Evolutionary conservation across 1,284 basidiomycete species (phyloP).

Genomic region (Ustilago nuda): DNA sequence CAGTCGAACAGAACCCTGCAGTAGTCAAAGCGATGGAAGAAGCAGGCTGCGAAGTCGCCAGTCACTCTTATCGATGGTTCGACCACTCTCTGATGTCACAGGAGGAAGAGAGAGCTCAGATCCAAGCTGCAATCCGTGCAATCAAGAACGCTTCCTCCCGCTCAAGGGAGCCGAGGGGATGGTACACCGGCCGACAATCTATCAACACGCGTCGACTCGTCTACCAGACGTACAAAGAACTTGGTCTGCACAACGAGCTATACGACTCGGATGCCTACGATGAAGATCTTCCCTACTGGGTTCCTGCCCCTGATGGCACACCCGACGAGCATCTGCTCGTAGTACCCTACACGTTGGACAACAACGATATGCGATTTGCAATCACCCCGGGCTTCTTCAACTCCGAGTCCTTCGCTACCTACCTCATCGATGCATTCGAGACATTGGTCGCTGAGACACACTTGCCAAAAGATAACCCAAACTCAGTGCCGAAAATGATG

Average conservation of each 20-base stretch:
- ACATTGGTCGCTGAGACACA: constrained; percentile 68
- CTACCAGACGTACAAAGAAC: constrained; percentile 63
- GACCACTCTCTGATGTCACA: constrained; percentile 66
- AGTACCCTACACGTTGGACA: constrained; percentile 70
- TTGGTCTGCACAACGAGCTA: constrained; percentile 53
- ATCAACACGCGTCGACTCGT: constrained; percentile 65
- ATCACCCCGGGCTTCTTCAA: constrained; percentile 69
- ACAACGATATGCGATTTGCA: constrained; percentile 70
- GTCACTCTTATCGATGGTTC: constrained; percentile 70
- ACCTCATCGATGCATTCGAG: constrained; percentile 70
- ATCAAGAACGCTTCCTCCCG: constrained; percentile 63
- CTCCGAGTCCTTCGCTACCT: constrained; percentile 68
- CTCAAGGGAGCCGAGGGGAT: constrained; percentile 65
- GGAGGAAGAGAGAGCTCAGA: constrained; percentile 66
- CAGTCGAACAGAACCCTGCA: constrained; percentile 68
- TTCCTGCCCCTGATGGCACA: constrained; percentile 60
- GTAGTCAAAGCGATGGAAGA: constrained; percentile 65
- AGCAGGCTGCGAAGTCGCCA: constrained; percentile 68
- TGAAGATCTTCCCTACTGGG: constrained; percentile 71
- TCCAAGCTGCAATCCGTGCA: constrained; percentile 65
- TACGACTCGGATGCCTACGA: constrained; percentile 68
- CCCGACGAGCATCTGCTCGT: constrained; percentile 65
- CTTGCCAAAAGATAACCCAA: constrained; percentile 34
- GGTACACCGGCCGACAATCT: constrained; percentile 70
- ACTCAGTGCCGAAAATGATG: constrained; percentile 70